Conservation (phyloP, 2,329 filamentous ascomycete genomes). For the Trichoderma oligosporum region DNA sequence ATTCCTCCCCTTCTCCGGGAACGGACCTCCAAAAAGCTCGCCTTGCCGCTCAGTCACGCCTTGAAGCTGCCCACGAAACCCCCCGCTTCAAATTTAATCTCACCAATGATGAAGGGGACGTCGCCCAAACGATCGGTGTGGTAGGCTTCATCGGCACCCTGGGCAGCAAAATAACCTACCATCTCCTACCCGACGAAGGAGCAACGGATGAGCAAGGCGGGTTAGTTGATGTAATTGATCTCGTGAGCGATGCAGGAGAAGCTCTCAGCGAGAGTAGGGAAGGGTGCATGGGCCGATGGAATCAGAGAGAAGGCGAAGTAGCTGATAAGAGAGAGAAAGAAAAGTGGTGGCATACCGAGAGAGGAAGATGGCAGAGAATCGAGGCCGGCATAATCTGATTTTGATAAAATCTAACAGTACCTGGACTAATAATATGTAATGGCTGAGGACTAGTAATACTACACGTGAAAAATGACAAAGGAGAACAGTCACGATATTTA, state of each 20-base stretch:
- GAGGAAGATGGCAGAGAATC: conserved; percentile 41
- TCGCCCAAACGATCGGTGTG: conserved; percentile 52
- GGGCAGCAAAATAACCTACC: conserved; percentile 57
- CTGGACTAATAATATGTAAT: no score
- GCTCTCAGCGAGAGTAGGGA: conserved; percentile 35
- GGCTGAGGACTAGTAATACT: background rate
- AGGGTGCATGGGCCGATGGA: conserved; percentile 48
- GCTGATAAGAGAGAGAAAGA: conserved; percentile 48
- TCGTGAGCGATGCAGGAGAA: conserved; percentile 49
- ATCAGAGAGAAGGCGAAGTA: conserved; percentile 35
- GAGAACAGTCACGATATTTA: conserved; percentile 1
- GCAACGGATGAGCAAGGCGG: conserved; percentile 55
- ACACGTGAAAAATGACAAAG: background rate
- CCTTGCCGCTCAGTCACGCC: conserved; percentile 60
- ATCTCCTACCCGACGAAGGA: conserved; percentile 54
- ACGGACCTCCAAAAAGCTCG: conserved; percentile 52
- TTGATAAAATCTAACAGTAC: no score
- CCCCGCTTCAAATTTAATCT: conserved; percentile 60
- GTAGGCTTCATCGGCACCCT: conserved; percentile 60
- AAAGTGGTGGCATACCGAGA: conserved; percentile 49
- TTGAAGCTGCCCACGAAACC: conserved; percentile 52
- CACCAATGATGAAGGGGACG: conserved; percentile 47
- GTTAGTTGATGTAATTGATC: conserved; percentile 49
- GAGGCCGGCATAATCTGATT: conserved; percentile 21
- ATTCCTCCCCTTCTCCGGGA: conserved; percentile 29